Conservation (phyloP, 768 basidiomycete genomes). For the Russula brevipes region DNA sequence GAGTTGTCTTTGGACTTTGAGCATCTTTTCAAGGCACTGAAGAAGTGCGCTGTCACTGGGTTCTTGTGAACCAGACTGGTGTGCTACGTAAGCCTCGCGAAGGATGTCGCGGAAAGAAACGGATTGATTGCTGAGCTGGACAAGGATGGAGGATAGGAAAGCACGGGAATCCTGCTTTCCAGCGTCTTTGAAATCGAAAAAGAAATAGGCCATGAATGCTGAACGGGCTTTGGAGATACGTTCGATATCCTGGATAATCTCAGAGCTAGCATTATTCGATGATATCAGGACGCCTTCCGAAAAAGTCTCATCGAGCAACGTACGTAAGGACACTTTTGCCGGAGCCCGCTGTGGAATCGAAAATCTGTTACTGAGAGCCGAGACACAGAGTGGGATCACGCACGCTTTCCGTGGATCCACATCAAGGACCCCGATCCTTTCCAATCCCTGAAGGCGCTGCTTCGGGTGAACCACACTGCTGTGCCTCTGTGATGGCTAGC, state of each 20-base stretch:
- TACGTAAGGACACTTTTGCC: neutral
- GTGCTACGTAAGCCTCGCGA: neutral
- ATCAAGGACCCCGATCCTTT: neutral
- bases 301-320: neutral
- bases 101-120: neutral
- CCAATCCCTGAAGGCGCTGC: neutral
- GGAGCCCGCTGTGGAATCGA: neutral
- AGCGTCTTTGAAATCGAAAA: neutral
- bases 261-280: neutral
- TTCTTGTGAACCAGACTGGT: neutral
- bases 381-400: neutral
- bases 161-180: neutral
- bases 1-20: neutral
- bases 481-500: neutral
- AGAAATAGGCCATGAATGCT: neutral
- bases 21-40: neutral
- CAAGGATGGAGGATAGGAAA: neutral
- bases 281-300: neutral
- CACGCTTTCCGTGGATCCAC: neutral
- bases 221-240: neutral
- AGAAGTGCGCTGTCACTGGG: neutral
- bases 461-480: neutral
- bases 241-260: neutral
- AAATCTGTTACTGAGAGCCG: neutral
- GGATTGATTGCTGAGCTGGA: neutral